Evolutionary conservation across 306 rosid species (phyloP), one percentile per base, ranked within the genome.

Genomic region (Sophora flavescens): DNA sequence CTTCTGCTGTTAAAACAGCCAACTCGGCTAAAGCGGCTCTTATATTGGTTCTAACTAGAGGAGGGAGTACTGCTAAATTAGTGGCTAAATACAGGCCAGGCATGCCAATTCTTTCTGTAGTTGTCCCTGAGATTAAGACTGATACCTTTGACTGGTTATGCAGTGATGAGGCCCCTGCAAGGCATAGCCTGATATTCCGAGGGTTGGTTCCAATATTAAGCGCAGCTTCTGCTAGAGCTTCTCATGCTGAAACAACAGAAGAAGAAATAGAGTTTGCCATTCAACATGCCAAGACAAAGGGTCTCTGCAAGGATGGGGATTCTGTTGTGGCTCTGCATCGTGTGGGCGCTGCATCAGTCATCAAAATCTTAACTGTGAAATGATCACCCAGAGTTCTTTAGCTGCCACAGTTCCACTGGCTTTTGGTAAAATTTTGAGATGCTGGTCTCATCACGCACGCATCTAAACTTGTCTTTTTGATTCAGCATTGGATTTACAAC

Each of bases 1-100:
- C 96, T 69, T 88, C 97, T 70, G 96, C 96, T 18, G 97, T 92
- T 41, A 87, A 85, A 81, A 90, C 89, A 7, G 97, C 97, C 53
- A 92, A 90, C 89, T 90, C 92, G 0, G 92, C 97, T 14, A 88
- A 44, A 85, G 96, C 97, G 13, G 62, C 86, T 66, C 91, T 92
- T 12, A 92, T 92, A 61, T 78, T 92, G 81, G 97, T 92, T 71
- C 84, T 92, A 63, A 92, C 97, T 36, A 80, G 96, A 74, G 96
- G 86, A 57, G 86, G 86, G 39, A 82, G 79, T 30, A 82, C 97
- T 39, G 97, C 99, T 71, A 95, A 92, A 75, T 84, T 92, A 73
- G 99, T 95, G 87, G 99, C 99, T 64, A 95, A 95, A 87, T 95
- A 95, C 78, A 84, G 99, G 82, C 99, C 99, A 22, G 97, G 93